Evolutionary conservation across 352 stramenopile species (phyloP).

Genomic region (Phytophthora melonis): DNA sequence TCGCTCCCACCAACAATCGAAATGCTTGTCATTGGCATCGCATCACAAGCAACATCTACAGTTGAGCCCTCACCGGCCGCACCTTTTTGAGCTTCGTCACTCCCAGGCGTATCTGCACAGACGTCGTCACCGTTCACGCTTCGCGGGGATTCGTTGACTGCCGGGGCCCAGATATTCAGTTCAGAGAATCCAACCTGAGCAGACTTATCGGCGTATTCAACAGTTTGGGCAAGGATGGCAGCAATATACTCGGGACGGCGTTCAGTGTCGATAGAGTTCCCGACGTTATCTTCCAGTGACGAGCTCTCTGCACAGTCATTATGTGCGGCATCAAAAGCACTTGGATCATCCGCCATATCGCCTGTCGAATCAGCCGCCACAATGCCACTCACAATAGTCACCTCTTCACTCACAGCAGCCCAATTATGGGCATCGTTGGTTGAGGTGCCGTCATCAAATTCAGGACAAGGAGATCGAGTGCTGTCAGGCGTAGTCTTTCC

Average conservation of each 20-base stretch:
- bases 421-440: neutral
- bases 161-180: neutral
- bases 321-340: neutral
- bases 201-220: slow-evolving; percentile 32
- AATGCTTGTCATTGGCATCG: slow-evolving; percentile 7
- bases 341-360: neutral
- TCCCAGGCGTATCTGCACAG: neutral
- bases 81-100: neutral
- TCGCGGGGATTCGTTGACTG: neutral
- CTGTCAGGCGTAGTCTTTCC: neutral
- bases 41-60: slow-evolving; percentile 29
- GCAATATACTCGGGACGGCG: neutral
- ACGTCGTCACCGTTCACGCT: neutral
- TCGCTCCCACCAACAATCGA: neutral
- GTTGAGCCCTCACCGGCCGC: neutral
- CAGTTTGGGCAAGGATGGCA: neutral
- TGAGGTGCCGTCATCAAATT: neutral
- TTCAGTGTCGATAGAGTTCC: neutral
- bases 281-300: neutral
- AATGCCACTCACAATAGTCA: neutral
- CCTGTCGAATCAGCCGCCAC: neutral
- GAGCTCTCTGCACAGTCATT: neutral
- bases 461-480: neutral
- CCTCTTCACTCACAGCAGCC: neutral
- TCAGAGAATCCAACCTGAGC: slow-evolving; percentile 29